A percentile compares a stretch with the other conserved stretches of the same genome.
Conservation (phyloP, 2,329 filamentous ascomycete genomes). For the Thielaviopsis populi region DNA sequence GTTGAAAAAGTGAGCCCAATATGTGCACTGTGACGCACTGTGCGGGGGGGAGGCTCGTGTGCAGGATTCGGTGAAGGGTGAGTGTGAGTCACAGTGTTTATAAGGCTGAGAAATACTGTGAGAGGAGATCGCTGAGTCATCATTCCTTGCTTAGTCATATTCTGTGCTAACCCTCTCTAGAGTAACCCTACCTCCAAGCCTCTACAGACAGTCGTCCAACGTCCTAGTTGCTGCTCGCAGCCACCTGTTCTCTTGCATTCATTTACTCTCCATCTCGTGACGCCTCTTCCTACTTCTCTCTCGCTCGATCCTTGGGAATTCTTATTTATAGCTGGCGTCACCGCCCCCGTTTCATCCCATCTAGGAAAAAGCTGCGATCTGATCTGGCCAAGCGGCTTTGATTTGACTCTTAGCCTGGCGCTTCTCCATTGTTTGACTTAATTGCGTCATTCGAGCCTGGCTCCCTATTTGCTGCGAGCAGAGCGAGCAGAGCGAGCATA, state of each 20-base stretch:
- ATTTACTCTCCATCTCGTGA: background rate
- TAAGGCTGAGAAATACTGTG: background rate
- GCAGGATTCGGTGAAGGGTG: background rate
- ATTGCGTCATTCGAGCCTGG: constrained; percentile 16
- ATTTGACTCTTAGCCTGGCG: background rate
- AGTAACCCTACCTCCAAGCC: background rate
- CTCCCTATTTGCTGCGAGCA: constrained; percentile 9
- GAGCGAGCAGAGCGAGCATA: background rate
- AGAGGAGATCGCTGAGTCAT: rapidly evolving
- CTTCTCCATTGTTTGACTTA: constrained; percentile 3
- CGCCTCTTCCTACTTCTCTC: too few species aligned
- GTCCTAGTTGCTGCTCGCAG: background rate
- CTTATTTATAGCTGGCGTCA: background rate
- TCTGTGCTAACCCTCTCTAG: rapidly evolving
- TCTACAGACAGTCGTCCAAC: too few species aligned
- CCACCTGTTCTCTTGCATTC: background rate
- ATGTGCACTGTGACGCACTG: background rate
- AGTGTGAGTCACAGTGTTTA: background rate
- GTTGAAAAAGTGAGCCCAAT: background rate
- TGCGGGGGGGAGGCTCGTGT: background rate
- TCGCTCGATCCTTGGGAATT: background rate
- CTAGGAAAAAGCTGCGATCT: background rate
- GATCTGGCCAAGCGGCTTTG: background rate
- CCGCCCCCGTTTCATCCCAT: background rate
- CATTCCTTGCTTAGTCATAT: too few species aligned